Evolutionary conservation across 352 stramenopile species (phyloP), one percentile per base, ranked within the genome.

Genomic region (Phytophthora aleatoria): DNA sequence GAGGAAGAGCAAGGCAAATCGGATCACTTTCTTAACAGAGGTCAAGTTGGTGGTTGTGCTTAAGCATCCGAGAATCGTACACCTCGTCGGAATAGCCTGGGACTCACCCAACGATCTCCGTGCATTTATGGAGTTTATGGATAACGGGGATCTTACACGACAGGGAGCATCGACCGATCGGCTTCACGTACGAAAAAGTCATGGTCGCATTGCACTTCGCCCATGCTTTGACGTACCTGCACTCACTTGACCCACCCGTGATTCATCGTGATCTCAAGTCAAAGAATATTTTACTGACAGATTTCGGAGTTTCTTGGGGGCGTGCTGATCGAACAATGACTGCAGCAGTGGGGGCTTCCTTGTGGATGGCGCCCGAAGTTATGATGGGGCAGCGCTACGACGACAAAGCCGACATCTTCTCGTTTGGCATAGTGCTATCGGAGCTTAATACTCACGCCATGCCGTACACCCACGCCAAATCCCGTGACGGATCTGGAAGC

Each of bases 241-340:
- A 78, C 48, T 70, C 59, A 10, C 33, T 76, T 11, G 16, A 65
- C 3, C 42, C 59, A 7, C 24, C 50, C 0, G 51, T 75, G 10
- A 31, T 79, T 8, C 67, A 76, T 31, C 65, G 69, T 41, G 66
- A 78, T 41, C 63, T 76, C 5, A 51, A 39, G 27, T 51, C 58
- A 69, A 47, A 47, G 20, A 76, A 78, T 43, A 58, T 82, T 10
- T 57, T 79, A 31, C 42, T 77, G 48, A 77, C 69, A 48, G 76
- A 84, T 61, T 84, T 84, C 67, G 76, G 76, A 9, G 67, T 75
- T 3, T 79, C 69, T 28, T 70, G 73, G 69, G 11, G 30, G 24
- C 42, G 42, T 31, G 42, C 42, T n/a, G 42, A 43, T 39, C 50
- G 43, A 8, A 79, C 67, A 1, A 76, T 81, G 68, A 81, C 69